Evolutionary conservation across 2,329 filamentous ascomycete species (phyloP), one percentile per base, ranked within the genome.

Genomic region (Beauveria asiatica): DNA sequence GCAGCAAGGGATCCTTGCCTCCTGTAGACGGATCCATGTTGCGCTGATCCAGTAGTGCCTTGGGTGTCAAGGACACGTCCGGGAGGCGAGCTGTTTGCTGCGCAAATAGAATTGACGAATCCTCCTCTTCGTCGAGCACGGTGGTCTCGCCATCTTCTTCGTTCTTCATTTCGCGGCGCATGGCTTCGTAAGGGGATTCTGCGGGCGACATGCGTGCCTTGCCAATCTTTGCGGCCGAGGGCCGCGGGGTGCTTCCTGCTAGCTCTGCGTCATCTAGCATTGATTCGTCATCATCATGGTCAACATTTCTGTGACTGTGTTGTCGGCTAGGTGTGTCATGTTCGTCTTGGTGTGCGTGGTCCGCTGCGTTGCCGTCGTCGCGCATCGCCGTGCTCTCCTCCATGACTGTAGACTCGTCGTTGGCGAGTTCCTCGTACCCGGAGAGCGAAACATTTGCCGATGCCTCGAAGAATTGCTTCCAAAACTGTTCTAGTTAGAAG

Each of bases 401-500:
- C 25, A 72, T 75, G 1, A 69, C 76, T 52, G 73, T 77, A 60
- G 69, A 81, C 68, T 82, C 84, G n/a, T 88, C 86, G 57, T 83
- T 85, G 16, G 84, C 84, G 23, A 86, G 80, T 70, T 96, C 92
- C 70, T 96, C 93, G 73, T 99, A 97, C 30, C 92, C 92, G 0
- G 92, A 96, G 11, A 99, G 83, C 11, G 93, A 96, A 27, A 99
- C 93, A 69, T 99, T 97, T 71, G 94, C 94, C 52, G 92, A 96
- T 41, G 94, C 92, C 76, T 99, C 94, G 75, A 99, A 99, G 79
- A 99, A 99, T 78, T 97, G 92, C 75, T 99, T 99, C 94, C 94
- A 99, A 75, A 99, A 99, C 89, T 48, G 1, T 6, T 1, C 5
- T 21, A 39, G 54, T 57, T 95, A 69, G 13, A 59, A 30, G 16